Evolutionary conservation across 1,139 yeast genomes (phyloP), one percentile per base, ranked within the genome.

Genomic region (Taphrina pruni): DNA sequence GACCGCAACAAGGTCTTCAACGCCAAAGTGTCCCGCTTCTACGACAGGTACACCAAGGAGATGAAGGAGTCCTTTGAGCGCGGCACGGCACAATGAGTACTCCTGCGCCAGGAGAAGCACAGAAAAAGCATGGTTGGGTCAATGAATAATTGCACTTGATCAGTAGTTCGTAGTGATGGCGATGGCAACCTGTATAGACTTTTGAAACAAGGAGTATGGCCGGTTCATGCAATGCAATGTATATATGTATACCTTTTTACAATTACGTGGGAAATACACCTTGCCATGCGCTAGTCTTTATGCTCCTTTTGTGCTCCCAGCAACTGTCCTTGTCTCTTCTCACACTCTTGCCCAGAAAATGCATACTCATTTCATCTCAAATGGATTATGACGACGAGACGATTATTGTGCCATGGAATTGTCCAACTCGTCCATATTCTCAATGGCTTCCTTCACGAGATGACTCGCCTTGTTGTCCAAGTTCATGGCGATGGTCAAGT

Each of bases 381-480:
- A 26, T 26, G 32, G 32, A 26, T 26, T 26, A 26, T 26, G 4
- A 26, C 32, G 32, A 26, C 32, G 32, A 4, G 32, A 26, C 32
- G 32, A 17, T 50, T 21, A 50, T 17, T 58, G 62, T 45, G 51
- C 43, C 54, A 58, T 58, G 26, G 54, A 58, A 32, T 45, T 26
- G 26, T 55, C 67, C 55, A 55, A 11, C 38, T 54, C 61, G 39
- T 64, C 67, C 48, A 64, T 64, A 38, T 64, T 64, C 39, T 64
- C 71, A 51, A 69, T 69, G 54, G 96, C 96, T 72, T 90, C 97
- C 73, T 90, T 84, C 35, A 94, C 90, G 72, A 91, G 81, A 75
- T 90, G 95, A 69, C 91, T 87, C 0, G 97, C 97, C 77, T 92
- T 93, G 7, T 98, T 98, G 78, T 94, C 98, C 74, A 94, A 82